These are phyloP conservation scores for Hypericum perforatum DNA, from an alignment of 345 rosid genomes.

Conservation along the genomic window DNA sequence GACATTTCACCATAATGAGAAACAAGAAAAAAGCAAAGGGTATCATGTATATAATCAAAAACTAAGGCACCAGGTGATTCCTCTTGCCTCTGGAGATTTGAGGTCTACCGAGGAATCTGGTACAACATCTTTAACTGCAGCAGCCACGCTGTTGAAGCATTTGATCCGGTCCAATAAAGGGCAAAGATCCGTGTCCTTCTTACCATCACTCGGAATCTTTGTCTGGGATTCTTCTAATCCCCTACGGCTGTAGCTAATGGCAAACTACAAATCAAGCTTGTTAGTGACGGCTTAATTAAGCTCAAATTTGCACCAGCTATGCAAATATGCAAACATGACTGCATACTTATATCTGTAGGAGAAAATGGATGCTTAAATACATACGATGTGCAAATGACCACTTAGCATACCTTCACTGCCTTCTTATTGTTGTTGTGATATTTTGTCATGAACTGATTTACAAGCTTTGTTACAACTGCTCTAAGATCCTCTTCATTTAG, in stretches of 20 bases:
- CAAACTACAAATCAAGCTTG: slow-evolving; percentile 41
- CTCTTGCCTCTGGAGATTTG: slow-evolving; percentile 68
- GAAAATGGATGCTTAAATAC: not conserved
- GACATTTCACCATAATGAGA: slow-evolving; percentile 8
- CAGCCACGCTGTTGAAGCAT: slow-evolving; percentile 72
- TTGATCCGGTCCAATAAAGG: slow-evolving; percentile 60
- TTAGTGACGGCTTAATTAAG: not conserved
- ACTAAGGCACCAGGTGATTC: not conserved
- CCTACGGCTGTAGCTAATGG: slow-evolving; percentile 81
- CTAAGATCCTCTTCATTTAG: slow-evolving; percentile 66
- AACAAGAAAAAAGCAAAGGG: not conserved
- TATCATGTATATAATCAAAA: not conserved
- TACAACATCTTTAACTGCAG: slow-evolving; percentile 68
- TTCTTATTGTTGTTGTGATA: slow-evolving; percentile 30
- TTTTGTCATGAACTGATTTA: slow-evolving; percentile 44
- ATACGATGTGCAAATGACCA: not conserved
- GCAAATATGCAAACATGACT: no score
- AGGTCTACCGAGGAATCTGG: slow-evolving; percentile 78
- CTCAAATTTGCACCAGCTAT: no score
- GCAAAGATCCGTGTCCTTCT: slow-evolving; percentile 27
- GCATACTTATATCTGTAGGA: no score
- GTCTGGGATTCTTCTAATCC: slow-evolving; percentile 54
- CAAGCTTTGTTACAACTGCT: slow-evolving; percentile 63
- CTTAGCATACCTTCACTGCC: slow-evolving; percentile 53
- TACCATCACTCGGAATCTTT: slow-evolving; percentile 31